Evolutionary conservation across 2,329 filamentous ascomycete genomes (phyloP), one percentile per base, ranked within the genome.

Genomic region (Aspergillus tamarii): DNA sequence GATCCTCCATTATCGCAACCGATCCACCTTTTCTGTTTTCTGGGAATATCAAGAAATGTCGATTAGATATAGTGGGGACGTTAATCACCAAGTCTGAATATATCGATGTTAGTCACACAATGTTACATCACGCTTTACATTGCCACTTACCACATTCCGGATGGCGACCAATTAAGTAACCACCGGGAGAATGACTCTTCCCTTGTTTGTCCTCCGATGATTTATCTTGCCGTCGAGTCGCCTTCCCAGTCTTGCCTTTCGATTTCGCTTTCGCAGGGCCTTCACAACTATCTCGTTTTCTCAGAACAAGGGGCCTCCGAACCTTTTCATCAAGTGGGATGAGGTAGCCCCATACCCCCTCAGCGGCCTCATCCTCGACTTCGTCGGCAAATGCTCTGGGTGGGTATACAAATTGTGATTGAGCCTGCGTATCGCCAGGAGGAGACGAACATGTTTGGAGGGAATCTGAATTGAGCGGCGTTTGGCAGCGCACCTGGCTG

Each of bases 281-380:
- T 72, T 90, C 88, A 74, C 93, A 97, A 41, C 87, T 84, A 64
- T 84, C 86, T 61, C 94, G 86, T 72, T 88, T 92, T 78, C 87
- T 90, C 76, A 99, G 78, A 9, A 96, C 91, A 79, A 96, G 77
- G 5, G 85, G 78, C 77, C 91, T 80, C 78, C 88, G 89, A 60
- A 90, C 88, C 67, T 86, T 87, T 59, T 86, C 85, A 73, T 94
- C 89, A 28, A 97, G 81, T 2, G 94, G 93, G 60, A 97, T 87
- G 6, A 99, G 83, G 73, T 98, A 99, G 14, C 96, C 96, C 95
- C 95, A 99, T 1, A 98, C 93, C 10, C 93, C 93, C 76, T 96
- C 91, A 53, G 87, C 85, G 63, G 86, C 87, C 79, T 97, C 93
- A 74, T 97, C 91, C 66, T 94, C 87, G 4, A 96, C 91, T 62